phyloP scores from a whole-genome alignment of 1,139 yeast genomes.

The Tardiomyces digboiensis region DNA sequence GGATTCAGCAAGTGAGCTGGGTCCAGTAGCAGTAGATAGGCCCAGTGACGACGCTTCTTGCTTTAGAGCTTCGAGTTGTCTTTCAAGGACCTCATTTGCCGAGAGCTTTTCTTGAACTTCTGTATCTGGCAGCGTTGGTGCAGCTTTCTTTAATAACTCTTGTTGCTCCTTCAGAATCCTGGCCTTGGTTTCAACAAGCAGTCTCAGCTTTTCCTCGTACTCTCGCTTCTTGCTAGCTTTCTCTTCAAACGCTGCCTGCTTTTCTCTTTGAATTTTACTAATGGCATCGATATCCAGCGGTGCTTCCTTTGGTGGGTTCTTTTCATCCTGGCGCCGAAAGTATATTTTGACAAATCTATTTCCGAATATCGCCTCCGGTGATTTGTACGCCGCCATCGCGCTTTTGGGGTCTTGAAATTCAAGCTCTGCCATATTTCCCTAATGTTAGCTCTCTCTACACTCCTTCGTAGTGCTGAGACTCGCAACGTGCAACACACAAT shows the following conservation, averaged over 20 bases:
- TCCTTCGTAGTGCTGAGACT: not conserved
- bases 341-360: conserved; percentile 40
- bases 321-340: conserved; percentile 26
- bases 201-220: conserved; percentile 26
- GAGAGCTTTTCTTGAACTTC: conserved; percentile 20
- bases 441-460: not conserved
- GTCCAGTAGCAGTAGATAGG: conserved; percentile 9
- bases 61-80: conserved; percentile 25
- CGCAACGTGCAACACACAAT: not conserved
- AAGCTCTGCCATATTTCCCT: conserved; percentile 27
- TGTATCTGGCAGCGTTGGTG: conserved; percentile 10
- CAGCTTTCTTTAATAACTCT: conserved; percentile 19
- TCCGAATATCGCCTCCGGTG: conserved; percentile 38
- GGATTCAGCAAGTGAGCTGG: conserved; percentile 4
- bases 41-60: conserved; percentile 15
- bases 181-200: conserved; percentile 27
- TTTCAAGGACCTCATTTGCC: conserved; percentile 24
- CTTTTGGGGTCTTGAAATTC: conserved; percentile 30
- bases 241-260: conserved; percentile 34
- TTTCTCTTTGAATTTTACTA: conserved; percentile 28
- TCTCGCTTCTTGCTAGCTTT: conserved; percentile 28
- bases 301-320: conserved; percentile 11
- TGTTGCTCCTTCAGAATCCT: conserved; percentile 28
- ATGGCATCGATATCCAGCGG: conserved; percentile 30
- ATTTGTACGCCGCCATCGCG: conserved; percentile 35